A percentile compares a stretch with the other conserved stretches of the same genome.
Conservation (phyloP, 306 rosid genomes). For the Gleditsia sinensis region DNA sequence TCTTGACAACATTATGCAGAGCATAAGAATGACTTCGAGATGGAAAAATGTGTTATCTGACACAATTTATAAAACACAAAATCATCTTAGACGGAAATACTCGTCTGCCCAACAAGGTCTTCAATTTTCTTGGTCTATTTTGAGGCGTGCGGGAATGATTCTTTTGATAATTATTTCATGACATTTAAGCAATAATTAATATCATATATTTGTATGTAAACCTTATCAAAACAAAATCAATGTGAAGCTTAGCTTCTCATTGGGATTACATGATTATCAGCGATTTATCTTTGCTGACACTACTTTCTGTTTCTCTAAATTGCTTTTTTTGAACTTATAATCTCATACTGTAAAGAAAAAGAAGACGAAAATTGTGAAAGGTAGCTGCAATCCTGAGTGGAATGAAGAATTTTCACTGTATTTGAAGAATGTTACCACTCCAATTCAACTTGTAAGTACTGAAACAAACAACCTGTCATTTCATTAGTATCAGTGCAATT, state of each 20-base stretch:
- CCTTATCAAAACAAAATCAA: background rate
- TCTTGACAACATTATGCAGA: background rate
- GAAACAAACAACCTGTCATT: no score
- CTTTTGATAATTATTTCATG: no score
- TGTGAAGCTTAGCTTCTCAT: background rate
- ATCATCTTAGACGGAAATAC: background rate
- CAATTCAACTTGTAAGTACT: conserved; percentile 56
- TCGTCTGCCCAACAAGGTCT: no score
- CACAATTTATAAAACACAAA: background rate
- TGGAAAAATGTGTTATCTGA: no score
- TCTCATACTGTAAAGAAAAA: conserved; percentile 49
- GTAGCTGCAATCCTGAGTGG: conserved; percentile 74
- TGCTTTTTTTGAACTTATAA: background rate
- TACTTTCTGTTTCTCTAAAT: background rate
- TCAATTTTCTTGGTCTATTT: no score
- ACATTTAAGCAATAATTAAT: no score
- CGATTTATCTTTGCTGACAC: background rate
- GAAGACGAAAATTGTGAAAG: conserved; percentile 60
- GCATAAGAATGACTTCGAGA: background rate
- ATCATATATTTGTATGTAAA: background rate
- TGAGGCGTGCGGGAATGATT: no score
- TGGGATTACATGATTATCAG: background rate
- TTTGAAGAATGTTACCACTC: conserved; percentile 42
- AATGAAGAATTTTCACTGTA: conserved; percentile 77
- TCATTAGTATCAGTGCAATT: no score